Percentiles rank a stretch among this genome's conserved stretches.
Evolutionary conservation across 2,329 filamentous ascomycete genomes (phyloP).

Genomic region (Diaporthe australafricana): DNA sequence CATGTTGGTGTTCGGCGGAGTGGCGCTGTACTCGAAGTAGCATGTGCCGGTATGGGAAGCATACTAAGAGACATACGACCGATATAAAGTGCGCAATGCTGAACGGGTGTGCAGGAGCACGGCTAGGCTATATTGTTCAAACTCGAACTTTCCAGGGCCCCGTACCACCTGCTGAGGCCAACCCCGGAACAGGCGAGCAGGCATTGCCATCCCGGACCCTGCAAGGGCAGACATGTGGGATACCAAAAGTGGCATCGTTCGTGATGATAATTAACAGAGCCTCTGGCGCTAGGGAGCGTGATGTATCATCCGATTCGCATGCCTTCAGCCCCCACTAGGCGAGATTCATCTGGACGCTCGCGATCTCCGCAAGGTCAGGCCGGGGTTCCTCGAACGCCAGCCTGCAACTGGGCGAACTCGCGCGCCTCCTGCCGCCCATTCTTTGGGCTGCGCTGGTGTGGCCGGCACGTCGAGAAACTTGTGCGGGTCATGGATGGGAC

Average conservation of each 20-base stretch:
- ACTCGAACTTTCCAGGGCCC: not conserved
- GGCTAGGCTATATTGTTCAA: not conserved
- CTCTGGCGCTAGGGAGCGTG: conserved; percentile 11
- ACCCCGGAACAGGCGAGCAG: conserved; percentile 63
- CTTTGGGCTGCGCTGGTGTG: no score
- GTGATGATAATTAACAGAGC: conserved; percentile 14
- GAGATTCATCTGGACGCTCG: not conserved
- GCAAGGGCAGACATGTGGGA: conserved; percentile 69
- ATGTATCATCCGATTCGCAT: conserved; percentile 24
- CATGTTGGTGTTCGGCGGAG: conserved; percentile 12
- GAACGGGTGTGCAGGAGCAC: not conserved
- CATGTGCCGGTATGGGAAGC: not conserved
- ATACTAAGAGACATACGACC: not conserved
- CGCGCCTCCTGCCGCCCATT: conserved; percentile 2
- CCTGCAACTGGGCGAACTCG: conserved; percentile 21
- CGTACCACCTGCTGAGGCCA: not conserved
- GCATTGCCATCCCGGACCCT: conserved; percentile 66
- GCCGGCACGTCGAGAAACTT: no score
- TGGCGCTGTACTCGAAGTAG: not conserved
- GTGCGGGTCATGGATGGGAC: no score
- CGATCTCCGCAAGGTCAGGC: conserved; percentile 16
- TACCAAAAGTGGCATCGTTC: conserved; percentile 56
- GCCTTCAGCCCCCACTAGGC: conserved; percentile 1
- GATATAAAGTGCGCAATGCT: not conserved
- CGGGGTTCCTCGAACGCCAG: conserved; percentile 18